A percentile compares a stretch with the other conserved stretches of the same genome.
These are phyloP conservation scores for Coprinellus micaceus DNA, from an alignment of 768 basidiomycete genomes.

Conservation along the genomic window DNA sequence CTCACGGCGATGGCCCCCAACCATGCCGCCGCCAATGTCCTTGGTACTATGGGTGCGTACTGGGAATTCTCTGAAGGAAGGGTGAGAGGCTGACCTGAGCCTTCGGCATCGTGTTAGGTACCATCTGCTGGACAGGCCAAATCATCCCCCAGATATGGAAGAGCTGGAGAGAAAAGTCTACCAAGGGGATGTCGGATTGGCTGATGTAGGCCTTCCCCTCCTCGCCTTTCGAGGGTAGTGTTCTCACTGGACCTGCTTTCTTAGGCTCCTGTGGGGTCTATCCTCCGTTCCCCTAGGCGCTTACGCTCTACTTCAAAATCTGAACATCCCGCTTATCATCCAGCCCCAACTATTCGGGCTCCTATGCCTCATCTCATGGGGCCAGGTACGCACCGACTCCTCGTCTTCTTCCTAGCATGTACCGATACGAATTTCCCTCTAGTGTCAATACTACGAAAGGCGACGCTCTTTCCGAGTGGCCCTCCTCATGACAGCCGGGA, in stretches of 20 bases:
- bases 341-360: conserved; percentile 65
- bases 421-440: background rate
- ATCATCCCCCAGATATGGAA: conserved; percentile 74
- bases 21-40: conserved; percentile 55
- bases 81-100: background rate
- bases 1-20: background rate
- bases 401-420: background rate
- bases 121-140: conserved; percentile 64
- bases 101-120: conserved; percentile 40
- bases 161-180: conserved; percentile 62
- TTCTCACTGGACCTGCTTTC: background rate
- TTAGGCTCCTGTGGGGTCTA: conserved; percentile 59
- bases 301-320: conserved; percentile 58
- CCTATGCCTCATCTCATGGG: conserved; percentile 59
- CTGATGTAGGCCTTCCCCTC: conserved; percentile 51
- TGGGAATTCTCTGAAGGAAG: background rate
- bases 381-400: conserved; percentile 45
- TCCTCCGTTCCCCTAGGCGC: conserved; percentile 61
- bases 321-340: conserved; percentile 70
- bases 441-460: conserved; percentile 67
- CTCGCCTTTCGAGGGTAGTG: background rate
- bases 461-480: conserved; percentile 35
- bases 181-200: conserved; percentile 62
- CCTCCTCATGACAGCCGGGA: conserved; percentile 31
- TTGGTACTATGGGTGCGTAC: conserved; percentile 60